These are phyloP conservation scores for Suhomyces coccinellae DNA, from an alignment of 1,139 yeast species.

Conservation along the genomic window DNA sequence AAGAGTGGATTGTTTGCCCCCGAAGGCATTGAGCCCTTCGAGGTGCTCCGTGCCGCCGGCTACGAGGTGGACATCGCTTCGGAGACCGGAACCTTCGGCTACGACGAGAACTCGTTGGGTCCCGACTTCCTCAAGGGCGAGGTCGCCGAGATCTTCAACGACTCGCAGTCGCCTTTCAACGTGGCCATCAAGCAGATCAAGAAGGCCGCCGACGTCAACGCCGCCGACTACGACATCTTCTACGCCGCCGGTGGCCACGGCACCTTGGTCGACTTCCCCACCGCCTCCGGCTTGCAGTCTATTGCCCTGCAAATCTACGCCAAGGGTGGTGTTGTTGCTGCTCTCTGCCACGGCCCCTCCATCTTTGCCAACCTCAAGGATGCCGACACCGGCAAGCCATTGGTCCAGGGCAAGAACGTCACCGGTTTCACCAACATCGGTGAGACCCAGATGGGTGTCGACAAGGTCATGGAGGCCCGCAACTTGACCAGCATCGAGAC, in stretches of 20 bases:
- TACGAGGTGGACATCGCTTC: constrained; percentile 24
- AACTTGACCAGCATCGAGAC: constrained; percentile 16
- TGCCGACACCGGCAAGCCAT: constrained; percentile 17
- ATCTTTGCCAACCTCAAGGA: constrained; percentile 19
- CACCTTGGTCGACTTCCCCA: constrained; percentile 23
- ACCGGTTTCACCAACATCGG: constrained; percentile 25
- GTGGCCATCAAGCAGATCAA: constrained; percentile 16
- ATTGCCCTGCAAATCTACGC: constrained; percentile 19
- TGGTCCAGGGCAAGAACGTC: constrained; percentile 20
- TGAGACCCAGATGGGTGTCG: constrained; percentile 16
- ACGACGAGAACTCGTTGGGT: constrained; percentile 21
- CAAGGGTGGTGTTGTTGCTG: constrained; percentile 22
- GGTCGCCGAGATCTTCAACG: constrained; percentile 15
- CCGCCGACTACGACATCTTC: constrained; percentile 21
- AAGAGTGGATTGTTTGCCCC: constrained; percentile 22
- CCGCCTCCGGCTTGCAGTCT: constrained; percentile 19
- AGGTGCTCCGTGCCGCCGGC: constrained; percentile 17
- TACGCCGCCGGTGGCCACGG: constrained; percentile 29
- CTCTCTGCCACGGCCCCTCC: constrained; percentile 25
- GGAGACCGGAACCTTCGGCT: constrained; percentile 24
- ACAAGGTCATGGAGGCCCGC: constrained; percentile 13
- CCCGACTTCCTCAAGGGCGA: constrained; percentile 18
- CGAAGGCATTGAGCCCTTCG: constrained; percentile 24
- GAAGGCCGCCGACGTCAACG: constrained; percentile 19
- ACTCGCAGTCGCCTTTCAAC: constrained; percentile 18